These are phyloP conservation scores for Allium cepa DNA, from an alignment of 106 monocot species.

Conservation along the genomic window DNA sequence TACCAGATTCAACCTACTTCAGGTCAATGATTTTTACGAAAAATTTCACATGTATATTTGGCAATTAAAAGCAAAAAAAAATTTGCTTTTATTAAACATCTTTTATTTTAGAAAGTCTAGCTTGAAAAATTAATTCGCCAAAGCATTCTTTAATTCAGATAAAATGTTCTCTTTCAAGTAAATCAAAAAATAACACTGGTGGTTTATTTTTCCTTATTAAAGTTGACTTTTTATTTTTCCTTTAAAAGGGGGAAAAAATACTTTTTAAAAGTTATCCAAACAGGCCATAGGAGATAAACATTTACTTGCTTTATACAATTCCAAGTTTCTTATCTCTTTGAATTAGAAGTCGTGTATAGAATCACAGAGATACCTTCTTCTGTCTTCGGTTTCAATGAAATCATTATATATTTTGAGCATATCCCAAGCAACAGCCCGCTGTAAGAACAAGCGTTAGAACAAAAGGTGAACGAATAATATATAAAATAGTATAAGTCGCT, in stretches of 20 bases:
- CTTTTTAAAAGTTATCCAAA: too few relatives aligned
- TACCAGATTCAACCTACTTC: not conserved
- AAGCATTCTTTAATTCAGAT: too few relatives aligned
- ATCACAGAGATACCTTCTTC: conserved; percentile 24
- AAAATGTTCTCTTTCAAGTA: not conserved
- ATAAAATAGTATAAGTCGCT: too few relatives aligned
- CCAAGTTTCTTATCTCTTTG: too few relatives aligned
- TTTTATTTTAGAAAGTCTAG: not conserved
- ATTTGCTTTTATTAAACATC: not conserved
- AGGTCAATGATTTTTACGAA: not conserved
- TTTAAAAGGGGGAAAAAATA: too few relatives aligned
- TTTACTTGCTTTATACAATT: too few relatives aligned
- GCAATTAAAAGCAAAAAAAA: not conserved
- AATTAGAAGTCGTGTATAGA: too few relatives aligned
- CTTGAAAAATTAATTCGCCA: too few relatives aligned
- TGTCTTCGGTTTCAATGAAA: conserved; percentile 69
- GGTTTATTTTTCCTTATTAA: conserved; percentile 44
- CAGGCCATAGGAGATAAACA: too few relatives aligned
- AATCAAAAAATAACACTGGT: not conserved
- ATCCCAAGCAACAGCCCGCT: conserved; percentile 53
- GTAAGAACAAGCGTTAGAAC: not conserved
- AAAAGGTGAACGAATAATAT: too few relatives aligned
- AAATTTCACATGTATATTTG: not conserved
- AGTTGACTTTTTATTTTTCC: too few relatives aligned
- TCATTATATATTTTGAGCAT: conserved; percentile 87